These are phyloP conservation scores for Ogataea siamensis DNA, from an alignment of 805 yeast species.

Conservation along the genomic window DNA sequence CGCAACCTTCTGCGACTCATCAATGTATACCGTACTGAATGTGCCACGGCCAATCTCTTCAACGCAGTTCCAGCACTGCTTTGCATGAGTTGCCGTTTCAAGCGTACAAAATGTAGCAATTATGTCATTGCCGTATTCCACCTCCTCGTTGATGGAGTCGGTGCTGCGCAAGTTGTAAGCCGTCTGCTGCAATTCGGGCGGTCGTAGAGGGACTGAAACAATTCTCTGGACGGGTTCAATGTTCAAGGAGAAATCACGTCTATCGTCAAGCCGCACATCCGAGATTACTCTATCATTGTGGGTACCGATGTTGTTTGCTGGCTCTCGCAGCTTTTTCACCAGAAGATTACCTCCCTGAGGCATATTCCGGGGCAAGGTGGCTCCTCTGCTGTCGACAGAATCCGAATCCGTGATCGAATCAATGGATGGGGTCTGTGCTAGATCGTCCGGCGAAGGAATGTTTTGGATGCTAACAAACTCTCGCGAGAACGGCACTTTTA, in stretches of 20 bases:
- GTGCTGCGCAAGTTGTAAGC: slow-evolving; percentile 12
- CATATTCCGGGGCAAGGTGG: background rate
- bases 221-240: slow-evolving; percentile 31
- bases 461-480: slow-evolving; percentile 19
- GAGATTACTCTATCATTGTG: slow-evolving; percentile 1
- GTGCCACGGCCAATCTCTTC: slow-evolving; percentile 62
- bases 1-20: slow-evolving; percentile 49
- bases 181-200: slow-evolving; percentile 20
- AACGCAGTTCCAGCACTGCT: slow-evolving; percentile 36
- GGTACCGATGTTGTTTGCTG: slow-evolving; percentile 6
- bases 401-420: slow-evolving; percentile 2
- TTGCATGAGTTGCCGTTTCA: slow-evolving; percentile 12
- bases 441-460: slow-evolving; percentile 26
- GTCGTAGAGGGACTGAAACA: slow-evolving; percentile 28
- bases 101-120: slow-evolving; percentile 15
- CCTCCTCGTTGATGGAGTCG: slow-evolving; percentile 11
- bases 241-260: slow-evolving; percentile 17
- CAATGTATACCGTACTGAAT: slow-evolving; percentile 63
- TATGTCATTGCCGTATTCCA: slow-evolving; percentile 7
- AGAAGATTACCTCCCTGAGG: background rate
- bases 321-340: slow-evolving; percentile 8
- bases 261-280: slow-evolving; percentile 11
- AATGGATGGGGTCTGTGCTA: slow-evolving; percentile 3
- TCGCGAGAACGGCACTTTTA: slow-evolving; percentile 4
- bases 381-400: background rate